Conservation (phyloP, 1,139 yeast genomes). For the Blastobotrys indianensis region DNA sequence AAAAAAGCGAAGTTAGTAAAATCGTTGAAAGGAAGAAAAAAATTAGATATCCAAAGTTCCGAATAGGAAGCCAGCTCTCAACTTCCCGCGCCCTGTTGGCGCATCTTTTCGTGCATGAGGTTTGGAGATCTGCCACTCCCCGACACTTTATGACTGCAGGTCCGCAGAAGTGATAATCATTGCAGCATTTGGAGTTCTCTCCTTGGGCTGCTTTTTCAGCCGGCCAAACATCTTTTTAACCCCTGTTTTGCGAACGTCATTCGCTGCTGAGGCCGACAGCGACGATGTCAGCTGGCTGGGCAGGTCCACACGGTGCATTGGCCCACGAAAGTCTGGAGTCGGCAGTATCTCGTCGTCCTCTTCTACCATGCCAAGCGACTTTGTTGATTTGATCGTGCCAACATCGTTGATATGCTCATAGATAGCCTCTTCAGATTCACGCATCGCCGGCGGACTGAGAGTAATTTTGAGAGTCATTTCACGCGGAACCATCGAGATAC, state of each 20-base stretch:
- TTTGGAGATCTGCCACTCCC: background rate
- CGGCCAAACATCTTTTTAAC: constrained; percentile 28
- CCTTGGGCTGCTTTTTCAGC: constrained; percentile 20
- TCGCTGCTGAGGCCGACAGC: constrained; percentile 8
- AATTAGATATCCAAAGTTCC: background rate
- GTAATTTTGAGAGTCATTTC: constrained; percentile 32
- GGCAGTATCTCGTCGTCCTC: constrained; percentile 11
- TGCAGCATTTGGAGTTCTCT: constrained; percentile 19
- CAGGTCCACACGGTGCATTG: constrained; percentile 1
- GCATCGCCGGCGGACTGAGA: constrained; percentile 30
- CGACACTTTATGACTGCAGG: constrained; percentile 6
- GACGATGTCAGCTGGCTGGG: constrained; percentile 4
- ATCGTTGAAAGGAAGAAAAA: background rate
- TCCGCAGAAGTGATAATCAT: constrained; percentile 28
- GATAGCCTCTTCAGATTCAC: constrained; percentile 28
- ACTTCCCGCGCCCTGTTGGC: too few species aligned
- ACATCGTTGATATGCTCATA: constrained; percentile 23
- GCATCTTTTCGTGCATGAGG: background rate
- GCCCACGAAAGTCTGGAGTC: constrained; percentile 9
- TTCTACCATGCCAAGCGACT: constrained; percentile 9
- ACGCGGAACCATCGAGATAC: constrained; percentile 15
- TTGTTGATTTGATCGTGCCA: constrained; percentile 16
- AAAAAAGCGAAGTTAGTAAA: background rate
- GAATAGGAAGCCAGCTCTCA: background rate
- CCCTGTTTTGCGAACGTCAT: constrained; percentile 9